phyloP scores from a whole-genome alignment of 2,329 filamentous ascomycete species.

The Beauveria scarabaeidicola region DNA sequence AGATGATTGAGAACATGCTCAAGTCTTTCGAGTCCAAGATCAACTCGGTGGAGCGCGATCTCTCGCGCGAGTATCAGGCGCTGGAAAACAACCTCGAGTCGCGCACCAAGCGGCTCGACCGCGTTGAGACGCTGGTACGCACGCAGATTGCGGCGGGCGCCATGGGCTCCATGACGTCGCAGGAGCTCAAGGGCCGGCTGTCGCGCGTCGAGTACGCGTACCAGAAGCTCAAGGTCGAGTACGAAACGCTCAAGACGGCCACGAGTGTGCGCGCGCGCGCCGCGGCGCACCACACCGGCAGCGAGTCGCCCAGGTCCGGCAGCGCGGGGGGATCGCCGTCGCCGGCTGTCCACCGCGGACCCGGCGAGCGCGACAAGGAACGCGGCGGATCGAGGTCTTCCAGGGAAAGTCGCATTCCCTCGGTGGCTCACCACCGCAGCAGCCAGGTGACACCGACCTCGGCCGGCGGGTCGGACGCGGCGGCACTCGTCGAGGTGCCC shows the following conservation, averaged over 20 bases:
- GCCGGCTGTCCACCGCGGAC: slow-evolving; percentile 44
- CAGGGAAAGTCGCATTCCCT: slow-evolving; percentile 20
- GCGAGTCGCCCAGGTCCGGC: slow-evolving; percentile 28
- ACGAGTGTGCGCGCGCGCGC: slow-evolving; percentile 48
- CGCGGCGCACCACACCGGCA: slow-evolving; percentile 15
- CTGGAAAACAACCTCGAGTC: slow-evolving; percentile 74
- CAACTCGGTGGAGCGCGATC: slow-evolving; percentile 74
- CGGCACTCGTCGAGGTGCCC: slow-evolving; percentile 14
- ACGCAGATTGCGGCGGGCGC: slow-evolving; percentile 51
- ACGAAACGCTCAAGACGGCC: slow-evolving; percentile 59
- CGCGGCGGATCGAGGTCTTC: slow-evolving; percentile 19
- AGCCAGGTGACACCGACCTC: slow-evolving; percentile 14
- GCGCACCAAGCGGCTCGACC: slow-evolving; percentile 77
- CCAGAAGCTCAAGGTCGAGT: slow-evolving; percentile 55
- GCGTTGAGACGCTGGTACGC: slow-evolving; percentile 71
- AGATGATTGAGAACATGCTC: slow-evolving; percentile 75
- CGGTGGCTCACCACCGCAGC: slow-evolving; percentile 12
- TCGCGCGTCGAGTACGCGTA: slow-evolving; percentile 52
- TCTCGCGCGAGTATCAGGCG: slow-evolving; percentile 84
- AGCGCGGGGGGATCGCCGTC: slow-evolving; percentile 39
- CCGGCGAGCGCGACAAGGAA: slow-evolving; percentile 38
- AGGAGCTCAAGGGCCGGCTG: slow-evolving; percentile 38
- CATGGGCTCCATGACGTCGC: slow-evolving; percentile 35
- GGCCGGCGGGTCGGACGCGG: slow-evolving; percentile 2
- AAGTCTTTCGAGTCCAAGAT: slow-evolving; percentile 71